These are phyloP conservation scores for Orbilia blumenaviensis DNA, from an alignment of 2,329 filamentous ascomycete species.

Conservation along the genomic window DNA sequence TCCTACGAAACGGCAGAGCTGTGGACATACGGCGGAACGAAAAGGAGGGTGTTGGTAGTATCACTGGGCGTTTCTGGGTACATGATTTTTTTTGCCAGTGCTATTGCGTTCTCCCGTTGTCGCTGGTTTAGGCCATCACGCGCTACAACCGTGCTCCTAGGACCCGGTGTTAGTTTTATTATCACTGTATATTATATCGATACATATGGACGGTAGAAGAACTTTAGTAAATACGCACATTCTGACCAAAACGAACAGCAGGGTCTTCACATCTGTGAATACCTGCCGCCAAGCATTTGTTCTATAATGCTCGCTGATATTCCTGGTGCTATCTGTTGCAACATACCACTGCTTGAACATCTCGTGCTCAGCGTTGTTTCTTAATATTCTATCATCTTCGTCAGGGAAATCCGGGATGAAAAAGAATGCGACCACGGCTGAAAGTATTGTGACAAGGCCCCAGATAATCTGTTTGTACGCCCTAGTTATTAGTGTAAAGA, in stretches of 20 bases:
- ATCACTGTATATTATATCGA: too few species aligned
- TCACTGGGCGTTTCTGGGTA: background rate
- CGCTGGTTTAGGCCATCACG: conserved; percentile 1
- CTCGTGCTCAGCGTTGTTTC: background rate
- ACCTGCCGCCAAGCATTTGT: conserved; percentile 18
- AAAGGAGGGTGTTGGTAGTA: background rate
- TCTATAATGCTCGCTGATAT: conserved; percentile 27
- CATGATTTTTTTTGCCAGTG: background rate
- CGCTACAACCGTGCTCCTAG: conserved; percentile 4
- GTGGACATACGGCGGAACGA: conserved; percentile 20
- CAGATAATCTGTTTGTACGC: conserved; percentile 17
- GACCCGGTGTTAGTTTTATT: too few species aligned
- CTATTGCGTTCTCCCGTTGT: background rate
- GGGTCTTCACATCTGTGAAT: conserved; percentile 30
- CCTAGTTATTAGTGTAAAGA: too few species aligned
- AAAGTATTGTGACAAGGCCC: conserved; percentile 9
- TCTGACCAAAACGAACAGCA: conserved; percentile 7
- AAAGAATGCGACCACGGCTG: background rate
- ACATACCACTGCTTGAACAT: conserved; percentile 28
- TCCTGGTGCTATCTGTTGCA: conserved; percentile 14
- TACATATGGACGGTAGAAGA: too few species aligned
- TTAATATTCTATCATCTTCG: conserved; percentile 11
- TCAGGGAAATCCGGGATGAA: conserved; percentile 24
- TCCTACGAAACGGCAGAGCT: too few species aligned
- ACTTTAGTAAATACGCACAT: conserved; percentile 3